Evolutionary conservation across 768 basidiomycete species (phyloP).

Genomic region (Hericium erinaceus): DNA sequence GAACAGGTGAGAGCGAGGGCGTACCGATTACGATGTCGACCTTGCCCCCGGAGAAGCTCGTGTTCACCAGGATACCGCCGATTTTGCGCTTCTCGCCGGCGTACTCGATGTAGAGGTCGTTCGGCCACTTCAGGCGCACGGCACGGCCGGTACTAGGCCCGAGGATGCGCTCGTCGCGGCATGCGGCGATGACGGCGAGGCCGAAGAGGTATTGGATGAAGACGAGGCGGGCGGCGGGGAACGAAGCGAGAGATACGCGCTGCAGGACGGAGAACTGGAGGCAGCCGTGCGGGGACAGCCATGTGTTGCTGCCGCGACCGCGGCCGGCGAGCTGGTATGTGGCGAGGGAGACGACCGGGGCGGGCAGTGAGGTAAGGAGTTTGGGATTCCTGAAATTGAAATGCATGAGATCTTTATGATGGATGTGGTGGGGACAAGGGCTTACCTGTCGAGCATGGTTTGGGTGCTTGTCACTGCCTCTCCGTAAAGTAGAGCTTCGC

Average conservation of each 20-base stretch:
- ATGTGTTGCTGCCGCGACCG: constrained; percentile 81
- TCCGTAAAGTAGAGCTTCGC: constrained; percentile 76
- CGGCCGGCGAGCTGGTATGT: constrained; percentile 82
- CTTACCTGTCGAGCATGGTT: constrained; percentile 87
- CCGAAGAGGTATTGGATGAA: constrained; percentile 92
- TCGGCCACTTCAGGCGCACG: constrained; percentile 92
- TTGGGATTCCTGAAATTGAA: constrained; percentile 53
- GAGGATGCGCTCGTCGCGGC: constrained; percentile 49
- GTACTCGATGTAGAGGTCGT: constrained; percentile 75
- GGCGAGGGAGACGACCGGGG: constrained; percentile 76
- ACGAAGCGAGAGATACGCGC: constrained; percentile 39
- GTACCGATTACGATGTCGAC: constrained; percentile 78
- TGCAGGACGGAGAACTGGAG: constrained; percentile 76
- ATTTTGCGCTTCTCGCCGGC: constrained; percentile 60
- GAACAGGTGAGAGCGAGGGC: constrained; percentile 15
- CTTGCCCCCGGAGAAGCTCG: constrained; percentile 62
- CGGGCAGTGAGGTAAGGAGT: constrained; percentile 57
- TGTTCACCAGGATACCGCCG: constrained; percentile 88
- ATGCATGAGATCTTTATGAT: constrained; percentile 1
- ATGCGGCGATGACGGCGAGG: constrained; percentile 83
- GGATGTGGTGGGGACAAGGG: constrained; percentile 2
- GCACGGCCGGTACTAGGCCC: constrained; percentile 35
- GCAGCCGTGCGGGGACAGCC: constrained; percentile 89
- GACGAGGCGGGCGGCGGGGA: constrained; percentile 64
- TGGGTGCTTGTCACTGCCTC: constrained; percentile 93